Base-by-base conservation (phyloP, 225 moss, liverwort and hornwort genomes). In the Straminergon stramineum region DNA sequence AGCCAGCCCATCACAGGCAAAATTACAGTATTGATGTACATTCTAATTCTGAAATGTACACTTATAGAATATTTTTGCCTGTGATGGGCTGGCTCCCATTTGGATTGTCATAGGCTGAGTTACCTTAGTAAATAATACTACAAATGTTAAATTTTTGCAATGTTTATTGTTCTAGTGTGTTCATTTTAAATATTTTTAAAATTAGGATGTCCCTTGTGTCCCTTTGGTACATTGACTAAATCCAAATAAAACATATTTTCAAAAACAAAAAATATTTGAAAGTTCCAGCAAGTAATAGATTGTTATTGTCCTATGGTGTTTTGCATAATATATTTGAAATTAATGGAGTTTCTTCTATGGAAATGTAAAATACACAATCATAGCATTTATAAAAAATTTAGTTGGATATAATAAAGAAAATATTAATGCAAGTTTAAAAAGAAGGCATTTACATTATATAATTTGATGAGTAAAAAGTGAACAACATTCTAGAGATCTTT, bases 301-400 rank as follows among this genome's bases (percentile, higher is more conserved):
- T 57, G 6, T 16, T 6, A 6, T 37, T 9, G 10, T 6, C 10
- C 1, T 26, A 7, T n/a, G 1, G 9, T 37, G 3, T 1, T 56
- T 37, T 78, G 15, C 6, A 79, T 6, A 15, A 35, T 6, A 4
- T 37, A 56, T 10, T 58, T 81, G 13, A 41, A 39, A 41, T 12
- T 0, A 30, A 30, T 60, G 13, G 19, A 19, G 5, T 30, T 81
- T 39, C 28, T 81, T 60, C 5, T 6, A 81, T 8, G 7, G 4
- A 81, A 81, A 41, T 79, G 7, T 26, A 27, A 10, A 6, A 21
- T 52, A 14, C 1, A 56, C 11, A 57, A 16, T 17, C 17, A 3
- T 27, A 57, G 7, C 5, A 79, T 34, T 26, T 10, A 13, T 56
- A 37, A 75, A 16, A 0, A 34, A 13, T 34, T 34, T 6, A 2